Evolutionary conservation across 2,329 filamentous ascomycete genomes (phyloP).

Genomic region (Colletotrichum cuscutae): DNA sequence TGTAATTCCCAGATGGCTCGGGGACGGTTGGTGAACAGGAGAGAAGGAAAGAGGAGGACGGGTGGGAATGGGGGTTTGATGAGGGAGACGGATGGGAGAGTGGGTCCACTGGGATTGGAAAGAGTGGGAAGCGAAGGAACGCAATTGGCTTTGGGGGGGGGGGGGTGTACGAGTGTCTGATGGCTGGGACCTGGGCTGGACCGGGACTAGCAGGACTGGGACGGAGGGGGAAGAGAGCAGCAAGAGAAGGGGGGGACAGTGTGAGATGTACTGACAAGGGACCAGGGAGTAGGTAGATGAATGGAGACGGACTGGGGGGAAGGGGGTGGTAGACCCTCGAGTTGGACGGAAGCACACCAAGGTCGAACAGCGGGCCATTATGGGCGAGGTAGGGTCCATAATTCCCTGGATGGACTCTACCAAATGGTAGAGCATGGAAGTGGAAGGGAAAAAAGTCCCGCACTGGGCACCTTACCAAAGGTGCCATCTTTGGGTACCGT

Average conservation of each 20-base stretch:
- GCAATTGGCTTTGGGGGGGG: slow-evolving; percentile 33
- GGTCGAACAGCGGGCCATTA: not conserved
- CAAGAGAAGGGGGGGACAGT: not conserved
- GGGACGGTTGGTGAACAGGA: not conserved
- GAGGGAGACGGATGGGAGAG: slow-evolving; percentile 15
- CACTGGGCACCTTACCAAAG: not conserved
- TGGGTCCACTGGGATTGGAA: slow-evolving; percentile 29
- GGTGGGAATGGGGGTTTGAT: slow-evolving; percentile 32
- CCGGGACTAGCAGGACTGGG: slow-evolving; percentile 12
- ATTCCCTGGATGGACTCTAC: not conserved
- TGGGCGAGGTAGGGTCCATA: not conserved
- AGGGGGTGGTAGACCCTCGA: not conserved
- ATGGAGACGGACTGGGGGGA: not conserved
- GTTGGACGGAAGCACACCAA: not conserved
- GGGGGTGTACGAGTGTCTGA: slow-evolving; percentile 20
- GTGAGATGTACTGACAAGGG: slow-evolving; percentile 1
- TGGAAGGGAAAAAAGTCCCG: not conserved
- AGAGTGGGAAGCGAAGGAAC: slow-evolving; percentile 26
- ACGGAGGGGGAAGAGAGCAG: not conserved
- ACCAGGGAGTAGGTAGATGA: not conserved
- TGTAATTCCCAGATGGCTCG: slow-evolving; percentile 12
- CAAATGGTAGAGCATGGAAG: not conserved
- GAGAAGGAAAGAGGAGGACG: not conserved
- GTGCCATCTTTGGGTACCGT: not conserved
- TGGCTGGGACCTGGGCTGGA: slow-evolving; percentile 31